Base-by-base conservation (phyloP, 768 basidiomycete species). In the Hygrophorus russula region DNA sequence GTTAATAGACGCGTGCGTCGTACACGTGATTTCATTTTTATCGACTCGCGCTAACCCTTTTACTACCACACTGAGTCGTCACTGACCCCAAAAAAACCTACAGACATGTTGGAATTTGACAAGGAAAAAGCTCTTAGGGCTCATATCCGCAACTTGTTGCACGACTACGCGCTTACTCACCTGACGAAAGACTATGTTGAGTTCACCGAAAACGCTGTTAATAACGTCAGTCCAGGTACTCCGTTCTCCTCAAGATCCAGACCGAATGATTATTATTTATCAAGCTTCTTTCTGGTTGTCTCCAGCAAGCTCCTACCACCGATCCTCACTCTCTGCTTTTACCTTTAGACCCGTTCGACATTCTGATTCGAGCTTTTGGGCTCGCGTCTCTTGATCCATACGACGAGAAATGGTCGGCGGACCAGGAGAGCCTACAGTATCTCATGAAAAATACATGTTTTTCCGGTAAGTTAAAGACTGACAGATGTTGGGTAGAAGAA, bases 91-190 rank as follows among this genome's bases (percentile, higher is more conserved):
- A n/a, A n/a, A 36, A 36, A 17, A 36, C 18, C 36, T 19, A 37
- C 18, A 27, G 15, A 5, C 24, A 24, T 29, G 39, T 9, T 4
- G 12, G 33, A 44, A 3, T 18, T 18, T 15, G 19, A 13, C 13
- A 38, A 19, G 30, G 44, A 38, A 14, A 30, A 30, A 3, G 19
- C 15, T 9, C 44, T 68, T 28, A 56, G 57, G 17, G 55, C 52
- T 28, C 80, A 81, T 52, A 73, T 83, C 45, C 73, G 67, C 32
- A 58, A 67, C 29, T 56, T 80, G 20, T 65, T 83, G 20, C 59
- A 73, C 20, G 63, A 70, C 33, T 84, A 83, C 51, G 69, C 63
- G 5, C 64, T 64, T 29, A 58, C 54, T 13, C 71, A 84, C 56
- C 57, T 79, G 27, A 72, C 77, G 0, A 70, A 60, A 42, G 67